Base-by-base conservation (phyloP, 2,329 filamentous ascomycete genomes). In the Ilyonectria mors-panacis region DNA sequence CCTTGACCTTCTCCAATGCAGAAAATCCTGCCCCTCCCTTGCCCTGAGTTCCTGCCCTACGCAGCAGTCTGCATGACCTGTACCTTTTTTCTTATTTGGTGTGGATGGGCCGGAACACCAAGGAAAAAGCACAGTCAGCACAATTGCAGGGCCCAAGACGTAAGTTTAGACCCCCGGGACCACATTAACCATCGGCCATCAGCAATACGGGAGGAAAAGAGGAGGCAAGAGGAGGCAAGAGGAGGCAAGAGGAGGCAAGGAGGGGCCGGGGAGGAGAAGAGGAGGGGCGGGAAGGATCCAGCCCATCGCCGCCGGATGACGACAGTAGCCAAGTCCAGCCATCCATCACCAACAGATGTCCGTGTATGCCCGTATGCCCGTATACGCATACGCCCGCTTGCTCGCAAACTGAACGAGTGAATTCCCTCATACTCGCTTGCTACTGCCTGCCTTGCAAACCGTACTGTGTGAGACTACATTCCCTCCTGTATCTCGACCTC, bases 231-330 rank as follows among this genome's bases (percentile, higher is more conserved):
- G 30, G 30, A 23, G 28, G 59, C n/a, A 51, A 51, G 47, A 21
- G 30, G 30, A 23, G 28, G 59, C n/a, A 51, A 51, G 47, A 51
- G 59, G 33, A 51, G 53, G 21, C 19, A 8, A 17, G 3, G 35
- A 42, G 30, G 35, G 28, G 59, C n/a, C 42, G 19, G 37, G 48
- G 28, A n/a, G 28, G 48, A 30, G 45, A 51, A 51, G 26, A 12
- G 42, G 51, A 51, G 58, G 63, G 58, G 57, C 51, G 63, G 58
- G 63, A 61, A 65, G 58, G 53, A 42, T 42, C 57, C 37, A 56
- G 50, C 56, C 62, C 62, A 64, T 47, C 48, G 44, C 58, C 39
- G 45, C 58, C 55, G 39, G 28, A 64, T 64, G 62, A 64, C 62
- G 62, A 44, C 50, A 45, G 62, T 55, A 48, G 63, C 57, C 55